Conservation (phyloP, 768 basidiomycete genomes). For the Lactarius trivialis region DNA sequence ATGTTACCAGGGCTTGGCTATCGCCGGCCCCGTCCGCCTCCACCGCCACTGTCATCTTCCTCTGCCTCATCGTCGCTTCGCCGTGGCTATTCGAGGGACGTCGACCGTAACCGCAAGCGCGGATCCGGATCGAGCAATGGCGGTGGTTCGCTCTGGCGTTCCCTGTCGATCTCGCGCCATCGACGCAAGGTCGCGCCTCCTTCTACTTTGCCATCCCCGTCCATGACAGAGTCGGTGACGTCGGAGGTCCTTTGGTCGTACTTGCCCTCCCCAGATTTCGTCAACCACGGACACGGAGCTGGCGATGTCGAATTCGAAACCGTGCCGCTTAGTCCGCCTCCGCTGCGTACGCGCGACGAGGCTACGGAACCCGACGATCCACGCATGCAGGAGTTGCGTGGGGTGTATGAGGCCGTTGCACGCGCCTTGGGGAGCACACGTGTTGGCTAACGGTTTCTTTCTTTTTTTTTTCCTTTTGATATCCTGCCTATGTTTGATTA, state of each 20-base stretch:
- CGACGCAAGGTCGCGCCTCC: neutral
- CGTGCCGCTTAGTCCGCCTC: conserved; percentile 21
- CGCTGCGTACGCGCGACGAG: conserved; percentile 17
- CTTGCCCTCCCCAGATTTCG: conserved; percentile 19
- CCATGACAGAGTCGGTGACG: conserved; percentile 17
- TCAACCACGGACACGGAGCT: neutral
- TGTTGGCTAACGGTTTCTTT: neutral
- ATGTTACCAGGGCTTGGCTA: neutral
- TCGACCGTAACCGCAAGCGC: neutral
- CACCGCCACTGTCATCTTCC: neutral
- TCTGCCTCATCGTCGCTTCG: neutral
- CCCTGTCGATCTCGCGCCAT: neutral
- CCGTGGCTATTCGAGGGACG: neutral
- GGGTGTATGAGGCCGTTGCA: conserved; percentile 21
- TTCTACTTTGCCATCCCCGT: neutral
- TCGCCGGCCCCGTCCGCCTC: neutral
- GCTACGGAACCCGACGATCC: conserved; percentile 10
- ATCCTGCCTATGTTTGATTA: neutral
- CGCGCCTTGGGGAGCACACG: conserved; percentile 13
- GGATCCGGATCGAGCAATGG: neutral
- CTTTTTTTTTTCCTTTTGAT: neutral
- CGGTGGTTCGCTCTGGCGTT: conserved; percentile 12
- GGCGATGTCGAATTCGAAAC: conserved; percentile 11
- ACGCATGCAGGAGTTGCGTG: conserved; percentile 12
- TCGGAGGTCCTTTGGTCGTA: conserved; percentile 22